These are phyloP conservation scores for Neurospora sp. DNA, from an alignment of 495 filamentous ascomycete species.

Conservation along the genomic window DNA sequence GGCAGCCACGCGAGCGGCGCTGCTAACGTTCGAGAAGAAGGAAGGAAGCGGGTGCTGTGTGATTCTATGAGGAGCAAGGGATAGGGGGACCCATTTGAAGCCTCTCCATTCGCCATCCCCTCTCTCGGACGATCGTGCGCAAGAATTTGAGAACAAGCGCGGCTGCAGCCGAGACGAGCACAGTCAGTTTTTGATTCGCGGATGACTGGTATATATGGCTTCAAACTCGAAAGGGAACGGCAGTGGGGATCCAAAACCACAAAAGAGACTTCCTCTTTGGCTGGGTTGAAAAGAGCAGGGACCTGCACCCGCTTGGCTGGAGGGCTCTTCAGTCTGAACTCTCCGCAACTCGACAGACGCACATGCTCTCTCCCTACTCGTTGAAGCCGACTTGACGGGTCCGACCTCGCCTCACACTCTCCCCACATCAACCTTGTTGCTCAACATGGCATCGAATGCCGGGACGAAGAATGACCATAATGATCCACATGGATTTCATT, in stretches of 20 bases:
- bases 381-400: neutral
- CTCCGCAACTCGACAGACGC: neutral
- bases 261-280: neutral
- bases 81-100: neutral
- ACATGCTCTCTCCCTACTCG: neutral
- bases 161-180: neutral
- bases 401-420: neutral
- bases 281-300: neutral
- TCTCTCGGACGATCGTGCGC: neutral
- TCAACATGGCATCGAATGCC: neutral
- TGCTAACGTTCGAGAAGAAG: conserved; percentile 83
- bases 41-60: conserved; percentile 79
- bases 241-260: neutral
- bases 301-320: neutral
- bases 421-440: neutral
- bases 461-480: neutral
- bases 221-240: neutral
- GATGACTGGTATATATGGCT: neutral
- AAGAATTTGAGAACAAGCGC: neutral
- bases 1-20: conserved; percentile 88
- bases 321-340: neutral
- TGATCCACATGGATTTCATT: neutral
- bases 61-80: conserved; percentile 57
- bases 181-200: neutral
- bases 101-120: neutral